Evolutionary conservation across 805 yeast species (phyloP), one percentile per base, ranked within the genome.

Genomic region (Sungouiozyma ichnusensis): DNA sequence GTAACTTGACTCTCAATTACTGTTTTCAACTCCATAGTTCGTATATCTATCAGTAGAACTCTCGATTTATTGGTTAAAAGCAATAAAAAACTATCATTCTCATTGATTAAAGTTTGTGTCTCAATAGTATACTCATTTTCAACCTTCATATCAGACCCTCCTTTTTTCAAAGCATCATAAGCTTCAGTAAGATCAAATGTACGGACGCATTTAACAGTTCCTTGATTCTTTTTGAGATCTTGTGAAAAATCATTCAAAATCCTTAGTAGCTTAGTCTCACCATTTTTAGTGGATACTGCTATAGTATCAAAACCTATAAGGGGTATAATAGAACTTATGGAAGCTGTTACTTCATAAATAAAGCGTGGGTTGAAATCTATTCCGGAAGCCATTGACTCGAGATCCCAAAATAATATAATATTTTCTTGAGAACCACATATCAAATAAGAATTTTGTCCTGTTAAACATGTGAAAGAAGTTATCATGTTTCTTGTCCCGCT

Each of bases 351-450:
- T 34, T 73, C 69, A 1, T 73, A 55, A 1, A 73, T 63, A 6
- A 74, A 48, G 7, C 67, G 58, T 0, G 85, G 70, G 3, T 71
- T 64, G 24, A 73, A 72, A 8, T 73, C 64, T 3, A 78, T 74
- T 34, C 81, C 82, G 42, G 72, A 73, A 40, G 79, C 85, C 32
- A 88, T 62, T 44, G 77, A 74, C 8, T 64, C 52, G 1, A 79
- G 61, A 54, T 85, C 94, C 97, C 97, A 92, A 0, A 90, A 60
- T 48, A 77, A 81, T 33, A 92, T 53, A 1, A 65, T 55, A 0
- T 97, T 95, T 20, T 73, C 72, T 38, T 79, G 82, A 6, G 92
- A 85, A 2, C 87, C 95, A 2, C 92, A 79, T 2, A 86, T 64
- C 48, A 90, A 78, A 48, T 75, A 81, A 18, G 73, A 73, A 14